phyloP scores from a whole-genome alignment of 495 filamentous ascomycete species.

The Penicillium fimorum region DNA sequence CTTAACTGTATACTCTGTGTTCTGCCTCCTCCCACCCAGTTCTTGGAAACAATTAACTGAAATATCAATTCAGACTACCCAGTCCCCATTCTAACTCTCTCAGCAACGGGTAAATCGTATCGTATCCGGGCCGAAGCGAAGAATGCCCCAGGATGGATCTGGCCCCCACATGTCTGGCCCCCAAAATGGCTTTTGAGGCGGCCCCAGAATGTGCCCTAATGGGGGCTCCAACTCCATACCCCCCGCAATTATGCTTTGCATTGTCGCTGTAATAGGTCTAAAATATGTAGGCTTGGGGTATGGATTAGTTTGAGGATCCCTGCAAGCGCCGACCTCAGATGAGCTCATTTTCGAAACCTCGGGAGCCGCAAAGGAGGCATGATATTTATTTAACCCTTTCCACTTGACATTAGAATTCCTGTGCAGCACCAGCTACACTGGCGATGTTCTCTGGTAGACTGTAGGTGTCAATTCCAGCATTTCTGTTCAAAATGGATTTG shows the following conservation, averaged over 20 bases:
- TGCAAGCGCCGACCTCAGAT: no score
- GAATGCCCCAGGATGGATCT: not conserved
- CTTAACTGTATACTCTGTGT: not conserved
- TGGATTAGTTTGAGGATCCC: no score
- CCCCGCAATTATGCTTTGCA: not conserved
- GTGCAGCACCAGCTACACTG: not conserved
- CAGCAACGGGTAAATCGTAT: not conserved
- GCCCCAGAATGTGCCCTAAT: not conserved
- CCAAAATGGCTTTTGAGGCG: not conserved
- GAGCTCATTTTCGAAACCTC: no score
- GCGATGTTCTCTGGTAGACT: not conserved
- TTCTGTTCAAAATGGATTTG: not conserved
- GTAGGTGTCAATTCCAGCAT: not conserved
- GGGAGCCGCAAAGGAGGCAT: no score
- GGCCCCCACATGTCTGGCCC: not conserved
- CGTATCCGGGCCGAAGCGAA: not conserved
- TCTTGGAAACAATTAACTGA: not conserved
- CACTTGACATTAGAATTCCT: no score
- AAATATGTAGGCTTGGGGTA: no score
- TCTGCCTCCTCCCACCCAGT: not conserved
- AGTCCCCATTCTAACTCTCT: not conserved
- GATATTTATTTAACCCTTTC: no score
- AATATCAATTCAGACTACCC: not conserved
- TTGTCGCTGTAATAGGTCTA: not conserved
- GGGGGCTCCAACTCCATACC: not conserved